Conservation (phyloP, 306 rosid genomes). For the Cicer cuneatum region DNA sequence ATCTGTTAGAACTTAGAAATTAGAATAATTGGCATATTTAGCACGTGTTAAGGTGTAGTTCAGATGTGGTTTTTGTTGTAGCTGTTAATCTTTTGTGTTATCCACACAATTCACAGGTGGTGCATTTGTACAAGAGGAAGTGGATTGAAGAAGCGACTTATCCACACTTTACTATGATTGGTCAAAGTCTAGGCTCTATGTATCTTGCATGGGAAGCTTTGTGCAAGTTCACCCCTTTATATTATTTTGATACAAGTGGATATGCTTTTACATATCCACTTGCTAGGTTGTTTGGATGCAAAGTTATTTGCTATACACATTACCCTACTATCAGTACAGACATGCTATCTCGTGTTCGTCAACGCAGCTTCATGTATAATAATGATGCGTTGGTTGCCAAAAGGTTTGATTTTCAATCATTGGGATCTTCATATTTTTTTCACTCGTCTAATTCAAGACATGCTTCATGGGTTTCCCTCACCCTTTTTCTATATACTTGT, state of each 20-base stretch:
- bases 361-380: constrained; percentile 73
- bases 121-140: constrained; percentile 79
- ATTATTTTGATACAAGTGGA: constrained; percentile 88
- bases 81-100: constrained; percentile 21
- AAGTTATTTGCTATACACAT: constrained; percentile 85
- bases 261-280: constrained; percentile 93
- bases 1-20: not conserved
- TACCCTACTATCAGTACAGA: constrained; percentile 95
- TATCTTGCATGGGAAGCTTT: constrained; percentile 93
- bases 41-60: not conserved
- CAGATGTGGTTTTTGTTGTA: constrained; percentile 6
- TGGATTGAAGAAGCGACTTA: constrained; percentile 91
- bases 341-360: constrained; percentile 94
- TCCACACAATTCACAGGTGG: constrained; percentile 62
- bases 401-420: constrained; percentile 56
- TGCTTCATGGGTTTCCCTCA: not conserved
- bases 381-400: constrained; percentile 67
- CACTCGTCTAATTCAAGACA: not conserved
- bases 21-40: not conserved
- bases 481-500: constrained; percentile 6
- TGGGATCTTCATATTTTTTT: constrained; percentile 13
- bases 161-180: constrained; percentile 91
- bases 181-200: constrained; percentile 87
- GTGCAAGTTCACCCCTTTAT: constrained; percentile 73
- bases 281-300: constrained; percentile 88